These are phyloP conservation scores for Saccharomyces pastorianus DNA, from an alignment of 1,139 yeast genomes.

Conservation along the genomic window DNA sequence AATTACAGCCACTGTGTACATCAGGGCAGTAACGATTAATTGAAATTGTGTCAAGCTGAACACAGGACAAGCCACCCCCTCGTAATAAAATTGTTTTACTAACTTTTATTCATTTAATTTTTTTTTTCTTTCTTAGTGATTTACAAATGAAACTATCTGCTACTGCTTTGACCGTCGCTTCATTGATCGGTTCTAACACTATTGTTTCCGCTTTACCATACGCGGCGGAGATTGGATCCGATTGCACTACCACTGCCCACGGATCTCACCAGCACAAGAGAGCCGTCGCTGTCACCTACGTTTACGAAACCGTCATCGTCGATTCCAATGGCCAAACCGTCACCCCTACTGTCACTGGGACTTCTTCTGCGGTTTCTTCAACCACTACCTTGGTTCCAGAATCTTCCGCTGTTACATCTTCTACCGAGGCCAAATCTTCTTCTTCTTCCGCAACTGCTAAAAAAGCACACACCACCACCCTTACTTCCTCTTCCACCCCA, in stretches of 20 bases:
- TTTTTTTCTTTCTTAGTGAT: not conserved
- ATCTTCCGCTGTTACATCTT: slow-evolving; percentile 20
- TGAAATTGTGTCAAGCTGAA: not conserved
- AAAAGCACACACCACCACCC: slow-evolving; percentile 22
- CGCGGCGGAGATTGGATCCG: slow-evolving; percentile 16
- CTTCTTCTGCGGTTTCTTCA: slow-evolving; percentile 9
- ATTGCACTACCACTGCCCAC: slow-evolving; percentile 5
- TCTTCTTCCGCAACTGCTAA: slow-evolving; percentile 23
- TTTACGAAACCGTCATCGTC: slow-evolving; percentile 69
- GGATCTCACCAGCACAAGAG: slow-evolving; percentile 57
- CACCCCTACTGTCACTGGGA: slow-evolving; percentile 9
- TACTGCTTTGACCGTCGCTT: slow-evolving; percentile 19
- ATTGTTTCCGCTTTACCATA: slow-evolving; percentile 24
- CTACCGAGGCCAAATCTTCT: slow-evolving; percentile 12
- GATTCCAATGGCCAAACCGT: slow-evolving; percentile 52
- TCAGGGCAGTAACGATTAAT: not conserved
- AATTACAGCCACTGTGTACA: not conserved
- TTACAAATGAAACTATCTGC: slow-evolving; percentile 34
- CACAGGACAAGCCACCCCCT: too few relatives aligned
- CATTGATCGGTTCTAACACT: slow-evolving; percentile 9
- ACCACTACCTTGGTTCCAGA: slow-evolving; percentile 18
- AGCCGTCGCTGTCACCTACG: slow-evolving; percentile 74
- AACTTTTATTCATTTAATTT: not conserved
- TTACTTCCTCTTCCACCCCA: slow-evolving; percentile 14
- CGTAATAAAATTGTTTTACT: not conserved